A percentile compares a stretch with the other conserved stretches of the same genome.
These are phyloP conservation scores for Schwanniomyces sp. DNA, from an alignment of 805 yeast genomes.

Conservation along the genomic window DNA sequence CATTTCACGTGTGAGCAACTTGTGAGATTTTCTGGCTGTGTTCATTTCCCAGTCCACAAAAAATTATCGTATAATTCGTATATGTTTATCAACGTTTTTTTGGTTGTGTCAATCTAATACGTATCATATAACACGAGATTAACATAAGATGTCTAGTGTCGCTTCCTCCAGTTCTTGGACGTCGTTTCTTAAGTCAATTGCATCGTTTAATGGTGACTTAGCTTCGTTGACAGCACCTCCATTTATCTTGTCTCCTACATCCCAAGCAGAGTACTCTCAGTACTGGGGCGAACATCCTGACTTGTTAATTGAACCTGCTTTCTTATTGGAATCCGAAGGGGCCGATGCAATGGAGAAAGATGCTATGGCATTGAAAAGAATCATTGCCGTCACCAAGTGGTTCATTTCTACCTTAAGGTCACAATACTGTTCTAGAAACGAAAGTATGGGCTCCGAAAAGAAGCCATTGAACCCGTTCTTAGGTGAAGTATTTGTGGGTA, in stretches of 20 bases:
- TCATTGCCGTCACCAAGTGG: conserved; percentile 85
- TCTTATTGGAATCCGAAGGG: conserved; percentile 43
- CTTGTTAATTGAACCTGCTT: conserved; percentile 70
- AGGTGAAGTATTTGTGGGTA: conserved; percentile 92
- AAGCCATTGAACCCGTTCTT: conserved; percentile 95
- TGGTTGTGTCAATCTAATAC: neutral
- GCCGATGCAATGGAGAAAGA: conserved; percentile 29
- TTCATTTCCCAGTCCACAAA: neutral
- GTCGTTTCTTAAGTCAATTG: conserved; percentile 83
- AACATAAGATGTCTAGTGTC: conserved; percentile 16
- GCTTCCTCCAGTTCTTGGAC: conserved; percentile 69
- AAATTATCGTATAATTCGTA: neutral
- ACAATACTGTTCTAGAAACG: conserved; percentile 91
- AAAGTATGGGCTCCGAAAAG: conserved; percentile 91
- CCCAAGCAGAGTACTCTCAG: conserved; percentile 87
- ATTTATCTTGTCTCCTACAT: conserved; percentile 86
- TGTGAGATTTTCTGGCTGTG: conserved; percentile 4
- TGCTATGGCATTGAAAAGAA: conserved; percentile 58
- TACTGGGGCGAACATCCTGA: conserved; percentile 96
- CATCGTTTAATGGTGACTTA: conserved; percentile 90
- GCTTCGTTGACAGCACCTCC: conserved; percentile 97
- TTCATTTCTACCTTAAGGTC: conserved; percentile 87
- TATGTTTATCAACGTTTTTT: neutral
- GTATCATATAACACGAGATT: neutral
- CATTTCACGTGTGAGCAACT: conserved; percentile 1